Evolutionary conservation across 805 yeast genomes (phyloP).

Genomic region (Candida tallmaniae): DNA sequence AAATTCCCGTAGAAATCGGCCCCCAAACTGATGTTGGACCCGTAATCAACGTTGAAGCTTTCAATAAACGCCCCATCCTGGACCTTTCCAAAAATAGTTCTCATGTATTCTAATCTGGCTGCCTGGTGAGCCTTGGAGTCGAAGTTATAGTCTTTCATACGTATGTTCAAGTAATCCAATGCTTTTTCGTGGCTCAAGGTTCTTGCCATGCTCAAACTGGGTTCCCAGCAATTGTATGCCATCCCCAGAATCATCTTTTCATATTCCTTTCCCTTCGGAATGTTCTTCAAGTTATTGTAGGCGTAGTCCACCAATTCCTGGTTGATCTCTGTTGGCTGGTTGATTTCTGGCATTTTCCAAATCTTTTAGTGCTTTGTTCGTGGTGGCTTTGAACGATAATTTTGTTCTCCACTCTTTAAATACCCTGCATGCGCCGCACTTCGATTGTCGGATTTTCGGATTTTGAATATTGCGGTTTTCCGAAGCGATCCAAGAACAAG

Average conservation of each 20-base stretch:
- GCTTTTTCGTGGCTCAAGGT: slow-evolving; percentile 30
- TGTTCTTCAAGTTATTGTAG: slow-evolving; percentile 25
- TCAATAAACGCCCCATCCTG: slow-evolving; percentile 44
- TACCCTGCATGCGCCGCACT: no score
- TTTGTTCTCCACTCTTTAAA: no score
- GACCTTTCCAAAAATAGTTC: slow-evolving; percentile 44
- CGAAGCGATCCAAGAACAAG: no score
- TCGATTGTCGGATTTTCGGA: no score
- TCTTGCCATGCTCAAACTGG: slow-evolving; percentile 23
- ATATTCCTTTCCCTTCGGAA: slow-evolving; percentile 42
- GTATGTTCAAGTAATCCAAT: slow-evolving; percentile 27
- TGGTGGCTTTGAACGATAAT: no score
- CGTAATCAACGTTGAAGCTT: slow-evolving; percentile 60
- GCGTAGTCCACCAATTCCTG: slow-evolving; percentile 31
- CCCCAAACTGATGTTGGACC: slow-evolving; percentile 56
- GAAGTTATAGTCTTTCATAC: slow-evolving; percentile 29
- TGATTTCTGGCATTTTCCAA: slow-evolving; percentile 22
- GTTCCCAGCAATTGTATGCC: slow-evolving; percentile 37
- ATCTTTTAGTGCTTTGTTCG: no score
- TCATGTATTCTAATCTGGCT: slow-evolving; percentile 35
- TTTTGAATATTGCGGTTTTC: no score
- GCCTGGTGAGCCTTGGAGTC: slow-evolving; percentile 21
- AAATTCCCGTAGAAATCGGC: slow-evolving; percentile 57
- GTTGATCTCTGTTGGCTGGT: slow-evolving; percentile 23
- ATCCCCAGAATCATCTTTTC: slow-evolving; percentile 53